Percentiles rank a stretch among this genome's conserved stretches.
Conservation (phyloP, 805 yeast genomes). For the Vanderwaltozyma polyspora region DNA sequence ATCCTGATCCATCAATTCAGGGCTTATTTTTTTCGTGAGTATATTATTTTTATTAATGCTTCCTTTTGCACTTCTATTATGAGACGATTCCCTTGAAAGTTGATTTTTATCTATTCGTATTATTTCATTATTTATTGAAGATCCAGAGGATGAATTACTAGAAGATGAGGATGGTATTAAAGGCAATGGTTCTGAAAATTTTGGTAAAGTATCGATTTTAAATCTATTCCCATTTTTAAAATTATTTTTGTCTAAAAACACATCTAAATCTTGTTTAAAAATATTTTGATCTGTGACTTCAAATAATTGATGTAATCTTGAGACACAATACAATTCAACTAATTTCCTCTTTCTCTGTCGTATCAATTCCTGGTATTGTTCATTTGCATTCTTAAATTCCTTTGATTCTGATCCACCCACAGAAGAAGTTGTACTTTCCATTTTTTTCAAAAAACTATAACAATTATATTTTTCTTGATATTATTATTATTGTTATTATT, state of each 20-base stretch:
- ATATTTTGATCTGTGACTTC: conserved; percentile 31
- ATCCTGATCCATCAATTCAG: neutral
- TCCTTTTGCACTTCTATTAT: no score
- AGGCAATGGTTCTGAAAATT: no score
- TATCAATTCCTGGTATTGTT: conserved; percentile 27
- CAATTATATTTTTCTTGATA: no score
- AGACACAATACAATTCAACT: conserved; percentile 49
- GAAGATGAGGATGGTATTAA: no score
- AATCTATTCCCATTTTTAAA: conserved; percentile 36
- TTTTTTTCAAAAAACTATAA: neutral
- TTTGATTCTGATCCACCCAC: neutral
- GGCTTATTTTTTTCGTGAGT: neutral
- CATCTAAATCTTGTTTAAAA: conserved; percentile 29
- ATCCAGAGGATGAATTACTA: no score
- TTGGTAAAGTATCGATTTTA: conserved; percentile 23
- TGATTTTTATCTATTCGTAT: no score
- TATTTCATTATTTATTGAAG: no score
- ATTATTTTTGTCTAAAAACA: conserved; percentile 43
- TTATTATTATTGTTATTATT: no score
- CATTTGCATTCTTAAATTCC: neutral
- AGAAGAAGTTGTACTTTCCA: neutral
- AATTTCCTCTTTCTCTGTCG: conserved; percentile 45
- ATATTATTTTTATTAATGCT: neutral
- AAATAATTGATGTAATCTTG: conserved; percentile 38
- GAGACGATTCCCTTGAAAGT: no score